phyloP scores from a whole-genome alignment of 257 asterid species.

The Parsonsia alboflavescens region DNA sequence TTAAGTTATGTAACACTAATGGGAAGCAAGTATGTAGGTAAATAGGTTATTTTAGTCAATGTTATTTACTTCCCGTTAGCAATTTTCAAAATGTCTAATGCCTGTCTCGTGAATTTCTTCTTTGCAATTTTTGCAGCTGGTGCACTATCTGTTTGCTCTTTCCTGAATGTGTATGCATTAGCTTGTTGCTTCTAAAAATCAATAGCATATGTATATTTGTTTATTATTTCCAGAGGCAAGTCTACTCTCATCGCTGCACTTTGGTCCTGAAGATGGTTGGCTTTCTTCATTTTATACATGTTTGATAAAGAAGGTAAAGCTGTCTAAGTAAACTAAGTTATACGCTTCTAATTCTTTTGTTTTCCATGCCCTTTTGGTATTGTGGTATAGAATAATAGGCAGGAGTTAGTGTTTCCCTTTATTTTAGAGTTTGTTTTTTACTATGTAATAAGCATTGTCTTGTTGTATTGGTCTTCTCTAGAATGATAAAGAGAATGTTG shows the following conservation, averaged over 20 bases:
- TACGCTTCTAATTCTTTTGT: not conserved
- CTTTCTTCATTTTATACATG: slow-evolving; percentile 93
- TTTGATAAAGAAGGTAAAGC: slow-evolving; percentile 77
- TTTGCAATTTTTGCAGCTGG: not conserved
- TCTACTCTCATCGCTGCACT: slow-evolving; percentile 65
- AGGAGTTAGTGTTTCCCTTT: not conserved
- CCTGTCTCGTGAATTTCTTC: not conserved
- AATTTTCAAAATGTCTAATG: not conserved
- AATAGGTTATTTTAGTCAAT: not conserved
- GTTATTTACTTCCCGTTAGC: not conserved
- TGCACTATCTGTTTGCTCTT: not conserved
- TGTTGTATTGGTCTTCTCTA: slow-evolving; percentile 32
- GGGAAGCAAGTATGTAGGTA: not conserved
- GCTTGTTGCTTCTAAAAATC: not conserved
- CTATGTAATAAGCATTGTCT: slow-evolving; percentile 13
- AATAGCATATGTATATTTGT: not conserved
- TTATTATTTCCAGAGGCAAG: slow-evolving; percentile 51
- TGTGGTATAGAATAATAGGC: not conserved
- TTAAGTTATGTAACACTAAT: not conserved
- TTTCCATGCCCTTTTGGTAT: not conserved
- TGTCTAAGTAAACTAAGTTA: slow-evolving; percentile 1
- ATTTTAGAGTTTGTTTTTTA: not conserved
- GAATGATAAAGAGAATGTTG: slow-evolving; percentile 80
- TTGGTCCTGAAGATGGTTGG: slow-evolving; percentile 90
- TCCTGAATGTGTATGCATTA: not conserved